A percentile compares a stretch with the other conserved stretches of the same genome.
Evolutionary conservation across 2,329 filamentous ascomycete genomes (phyloP).

Genomic region (Fusarium tricinctum): DNA sequence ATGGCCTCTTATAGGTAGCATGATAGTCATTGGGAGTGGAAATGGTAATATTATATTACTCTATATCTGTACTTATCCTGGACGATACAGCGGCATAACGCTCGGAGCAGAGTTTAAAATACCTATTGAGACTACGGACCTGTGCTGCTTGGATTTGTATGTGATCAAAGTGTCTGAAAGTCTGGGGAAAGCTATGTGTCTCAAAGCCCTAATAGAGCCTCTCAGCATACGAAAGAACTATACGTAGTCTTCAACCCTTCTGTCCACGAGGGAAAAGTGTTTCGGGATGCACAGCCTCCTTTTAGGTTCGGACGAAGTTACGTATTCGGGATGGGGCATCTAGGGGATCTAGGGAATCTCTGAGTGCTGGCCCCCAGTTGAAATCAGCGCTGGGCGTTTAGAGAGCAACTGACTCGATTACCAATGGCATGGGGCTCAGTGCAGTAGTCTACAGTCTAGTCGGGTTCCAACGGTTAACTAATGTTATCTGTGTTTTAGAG

Average conservation of each 20-base stretch:
- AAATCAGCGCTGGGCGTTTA: conserved; percentile 16
- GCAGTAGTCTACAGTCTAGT: conserved; percentile 6
- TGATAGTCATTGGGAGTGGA: background rate
- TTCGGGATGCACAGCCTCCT: conserved; percentile 32
- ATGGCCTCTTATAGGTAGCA: background rate
- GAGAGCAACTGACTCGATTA: conserved; percentile 6
- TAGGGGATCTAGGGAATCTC: background rate
- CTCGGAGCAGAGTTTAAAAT: too few species aligned
- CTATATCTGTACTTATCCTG: background rate
- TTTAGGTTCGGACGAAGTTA: conserved; percentile 32
- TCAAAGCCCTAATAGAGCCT: background rate
- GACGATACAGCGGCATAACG: background rate
- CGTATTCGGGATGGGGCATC: conserved; percentile 25
- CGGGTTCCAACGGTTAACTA: conserved; percentile 35
- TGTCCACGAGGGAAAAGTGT: conserved; percentile 8
- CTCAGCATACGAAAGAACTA: background rate
- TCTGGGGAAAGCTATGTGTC: background rate
- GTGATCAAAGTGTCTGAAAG: background rate
- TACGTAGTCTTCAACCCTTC: background rate
- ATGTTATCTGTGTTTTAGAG: conserved; percentile 30
- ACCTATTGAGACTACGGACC: background rate
- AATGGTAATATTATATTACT: background rate
- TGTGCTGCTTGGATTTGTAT: background rate
- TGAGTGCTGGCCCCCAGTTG: background rate
- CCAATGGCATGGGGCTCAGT: background rate